These are phyloP conservation scores for Dictyostelium citrinum DNA, from an alignment of 78 protist species.

Conservation along the genomic window DNA sequence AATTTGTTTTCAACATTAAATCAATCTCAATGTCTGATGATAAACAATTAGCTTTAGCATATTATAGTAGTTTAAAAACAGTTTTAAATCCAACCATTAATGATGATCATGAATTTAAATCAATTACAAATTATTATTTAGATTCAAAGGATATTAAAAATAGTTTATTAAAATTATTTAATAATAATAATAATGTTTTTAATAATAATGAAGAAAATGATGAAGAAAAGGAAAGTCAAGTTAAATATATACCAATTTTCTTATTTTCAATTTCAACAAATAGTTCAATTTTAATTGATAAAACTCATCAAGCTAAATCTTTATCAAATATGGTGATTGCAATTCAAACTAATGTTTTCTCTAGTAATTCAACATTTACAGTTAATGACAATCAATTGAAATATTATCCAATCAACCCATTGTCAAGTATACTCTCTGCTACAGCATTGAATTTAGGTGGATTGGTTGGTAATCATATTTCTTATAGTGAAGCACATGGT, in stretches of 20 bases:
- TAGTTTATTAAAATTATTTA: constrained; percentile 21
- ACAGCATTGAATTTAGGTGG: constrained; percentile 68
- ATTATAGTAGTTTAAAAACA: constrained; percentile 30
- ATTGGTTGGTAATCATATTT: constrained; percentile 6
- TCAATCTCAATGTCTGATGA: constrained; percentile 63
- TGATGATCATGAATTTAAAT: constrained; percentile 31
- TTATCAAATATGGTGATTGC: constrained; percentile 53
- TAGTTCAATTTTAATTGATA: constrained; percentile 65
- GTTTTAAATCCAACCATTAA: constrained; percentile 12
- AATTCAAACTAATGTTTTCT: constrained; percentile 37
- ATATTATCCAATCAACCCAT: constrained; percentile 31
- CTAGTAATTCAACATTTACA: background rate
- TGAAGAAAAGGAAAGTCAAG: background rate
- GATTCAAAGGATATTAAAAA: constrained; percentile 52
- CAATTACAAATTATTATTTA: constrained; percentile 34
- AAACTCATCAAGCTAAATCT: constrained; percentile 49
- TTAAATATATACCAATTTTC: constrained; percentile 73
- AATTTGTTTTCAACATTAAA: constrained; percentile 48
- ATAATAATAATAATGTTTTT: background rate
- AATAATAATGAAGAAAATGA: background rate
- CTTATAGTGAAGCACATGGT: constrained; percentile 49
- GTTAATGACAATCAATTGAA: constrained; percentile 18
- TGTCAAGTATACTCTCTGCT: constrained; percentile 34
- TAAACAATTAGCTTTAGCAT: constrained; percentile 45
- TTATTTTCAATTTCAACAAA: constrained; percentile 48